These are phyloP conservation scores for Globisporangium sylvaticum DNA, from an alignment of 352 stramenopile species.

Conservation along the genomic window DNA sequence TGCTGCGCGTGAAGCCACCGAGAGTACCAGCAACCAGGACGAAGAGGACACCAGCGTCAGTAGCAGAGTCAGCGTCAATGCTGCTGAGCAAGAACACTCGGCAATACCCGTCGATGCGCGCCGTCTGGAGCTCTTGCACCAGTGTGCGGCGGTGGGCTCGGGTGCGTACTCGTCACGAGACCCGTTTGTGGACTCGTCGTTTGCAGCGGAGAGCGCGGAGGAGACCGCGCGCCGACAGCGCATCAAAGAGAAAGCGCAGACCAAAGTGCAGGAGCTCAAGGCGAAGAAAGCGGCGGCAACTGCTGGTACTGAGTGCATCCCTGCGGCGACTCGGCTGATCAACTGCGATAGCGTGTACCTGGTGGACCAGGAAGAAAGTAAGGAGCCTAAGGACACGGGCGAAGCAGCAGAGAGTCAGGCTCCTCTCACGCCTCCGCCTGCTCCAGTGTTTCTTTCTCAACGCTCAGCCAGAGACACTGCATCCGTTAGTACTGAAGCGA, in stretches of 20 bases:
- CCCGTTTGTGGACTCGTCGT: conserved; percentile 40
- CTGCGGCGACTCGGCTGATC: conserved; percentile 7
- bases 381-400: not conserved
- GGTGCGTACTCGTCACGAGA: conserved; percentile 29
- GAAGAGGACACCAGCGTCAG: not conserved
- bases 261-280: conserved; percentile 10
- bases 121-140: conserved; percentile 57
- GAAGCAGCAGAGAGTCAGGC: not conserved
- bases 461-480: not conserved
- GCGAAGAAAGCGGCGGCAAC: conserved; percentile 1
- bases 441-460: conserved; percentile 7
- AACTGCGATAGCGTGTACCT: conserved; percentile 8
- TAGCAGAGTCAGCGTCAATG: not conserved
- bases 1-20: not conserved
- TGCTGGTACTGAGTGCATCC: not conserved
- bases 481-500: not conserved
- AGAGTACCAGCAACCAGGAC: conserved; percentile 5
- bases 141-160: conserved; percentile 64
- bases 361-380: not conserved
- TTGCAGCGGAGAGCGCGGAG: conserved; percentile 24
- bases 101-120: conserved; percentile 47
- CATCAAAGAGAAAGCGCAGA: conserved; percentile 11
- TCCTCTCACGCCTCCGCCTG: conserved; percentile 18
- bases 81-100: not conserved
- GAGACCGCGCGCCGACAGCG: not conserved